Evolutionary conservation across 192 early-diverging fungal species (phyloP), one percentile per base, ranked within the genome.

Genomic region (Diversispora epigaea): DNA sequence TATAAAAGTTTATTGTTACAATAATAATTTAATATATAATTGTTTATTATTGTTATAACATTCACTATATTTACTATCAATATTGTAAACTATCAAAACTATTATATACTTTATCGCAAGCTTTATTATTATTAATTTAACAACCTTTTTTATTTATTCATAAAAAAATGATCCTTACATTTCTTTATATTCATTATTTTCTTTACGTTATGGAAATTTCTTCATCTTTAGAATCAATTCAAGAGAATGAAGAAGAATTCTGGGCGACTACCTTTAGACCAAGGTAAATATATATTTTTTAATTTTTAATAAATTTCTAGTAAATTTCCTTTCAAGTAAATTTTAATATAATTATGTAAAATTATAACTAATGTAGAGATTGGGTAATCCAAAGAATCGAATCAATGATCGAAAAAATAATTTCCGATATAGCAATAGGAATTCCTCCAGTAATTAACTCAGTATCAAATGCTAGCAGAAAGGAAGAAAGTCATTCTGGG

Each of bases 341-440:
- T 50, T 32, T 32, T 12, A 50, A 12, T 50, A 50, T 14, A 8
- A n/a, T n/a, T n/a, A n/a, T n/a, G n/a, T n/a, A 50, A 50, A 8
- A 14, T 14, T 12, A 12, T 12, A 40, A 17, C 43, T 43, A 8
- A 40, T 43, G 7, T 47, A 67, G 65, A 67, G 40, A 12, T 47
- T 67, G 65, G 65, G 65, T 67, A 21, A 67, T 67, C 46, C 22
- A 39, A 69, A 55, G 32, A 55, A 69, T 69, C 39, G 50, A 69
- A 55, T 54, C 50, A 19, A 67, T 47, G 19, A 67, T 67, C 1
- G 65, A 67, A 47, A 67, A 67, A 67, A 40, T 69, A 39, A 44
- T 71, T 57, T 54, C 19, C n/a, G 54, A 58, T 71, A 49, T 71
- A 9, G 52, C 54, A 54, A 71, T 43, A 19, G 43, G 56, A 19